Evolutionary conservation across 257 asterid genomes (phyloP), one percentile per base, ranked within the genome.

Genomic region (Anisodus tanguticus): DNA sequence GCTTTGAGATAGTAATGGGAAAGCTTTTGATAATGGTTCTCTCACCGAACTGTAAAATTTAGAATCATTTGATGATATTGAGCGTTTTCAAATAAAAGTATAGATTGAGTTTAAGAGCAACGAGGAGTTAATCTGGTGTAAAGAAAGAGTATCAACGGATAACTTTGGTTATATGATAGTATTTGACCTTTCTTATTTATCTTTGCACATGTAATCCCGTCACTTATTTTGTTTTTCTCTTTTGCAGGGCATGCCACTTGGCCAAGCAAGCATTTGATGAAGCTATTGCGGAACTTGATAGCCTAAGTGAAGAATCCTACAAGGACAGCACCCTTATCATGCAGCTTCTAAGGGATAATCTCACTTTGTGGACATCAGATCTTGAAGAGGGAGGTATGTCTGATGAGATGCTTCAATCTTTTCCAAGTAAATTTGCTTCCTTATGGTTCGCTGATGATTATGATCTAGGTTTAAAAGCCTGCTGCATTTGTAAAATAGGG

Each of bases 331-430:
- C 95, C 86, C 92, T 93, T 84, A 93, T 93, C 85, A 91, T 93
- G 97, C 97, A 93, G 91, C 95, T 93, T 85, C 93, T 92, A 22
- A 78, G 97, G 82, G 97, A 93, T 85, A 93, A 93, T 84, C 94
- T 91, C 63, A 91, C 94, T 45, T 82, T 93, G 70, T 93, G 95
- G 97, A 90, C 97, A 76, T 90, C 97, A 0, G 95, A 93, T 83
- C 92, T 93, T 1, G 97, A 93, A 74, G 97, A 93, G 83, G 95
- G 94, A 88, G 95, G 94, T 92, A 87, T 82, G 84, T 82, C 81
- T 26, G 19, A 0, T 74, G 62, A 22, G 43, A 51, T 74, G 62
- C 63, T 51, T 76, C 47, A 22, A 12, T 0, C 0, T 26, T 77
- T 22, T 77, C 81, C 6, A 6, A 7, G 26, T 53, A 12, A 53